Conservation (phyloP, 192 early-diverging fungal species). For the Umbelopsis sp. region DNA sequence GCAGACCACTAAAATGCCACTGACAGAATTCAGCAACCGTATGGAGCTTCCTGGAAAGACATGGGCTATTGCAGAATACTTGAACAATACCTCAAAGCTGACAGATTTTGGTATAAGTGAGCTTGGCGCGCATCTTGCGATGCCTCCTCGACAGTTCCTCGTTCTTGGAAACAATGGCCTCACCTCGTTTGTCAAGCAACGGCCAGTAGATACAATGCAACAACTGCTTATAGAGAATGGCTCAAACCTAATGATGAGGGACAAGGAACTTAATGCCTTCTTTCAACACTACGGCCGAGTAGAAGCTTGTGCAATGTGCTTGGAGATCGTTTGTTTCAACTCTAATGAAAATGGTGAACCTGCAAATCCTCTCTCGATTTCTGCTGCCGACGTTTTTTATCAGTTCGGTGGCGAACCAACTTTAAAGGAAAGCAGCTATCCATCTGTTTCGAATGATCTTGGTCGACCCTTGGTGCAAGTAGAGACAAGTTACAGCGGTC, state of each 20-base stretch:
- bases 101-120: conserved; percentile 57
- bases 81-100: conserved; percentile 30
- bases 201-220: conserved; percentile 77
- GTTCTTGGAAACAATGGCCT: conserved; percentile 80
- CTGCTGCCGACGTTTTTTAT: conserved; percentile 34
- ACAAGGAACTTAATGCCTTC: conserved; percentile 30
- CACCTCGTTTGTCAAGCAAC: conserved; percentile 65
- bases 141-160: conserved; percentile 63
- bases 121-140: conserved; percentile 58
- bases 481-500: conserved; percentile 59
- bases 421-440: conserved; percentile 3
- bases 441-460: conserved; percentile 22
- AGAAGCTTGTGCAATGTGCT: conserved; percentile 87
- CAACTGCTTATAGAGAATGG: conserved; percentile 54
- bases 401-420: conserved; percentile 38
- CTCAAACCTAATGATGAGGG: neutral
- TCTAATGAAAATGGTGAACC: conserved; percentile 19
- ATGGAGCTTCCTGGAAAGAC: conserved; percentile 77
- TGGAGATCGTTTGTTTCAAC: conserved; percentile 59
- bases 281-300: conserved; percentile 58
- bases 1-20: conserved; percentile 34
- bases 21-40: conserved; percentile 51
- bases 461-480: conserved; percentile 36
- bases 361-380: conserved; percentile 13
- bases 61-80: conserved; percentile 75